phyloP scores from a whole-genome alignment of 148 eudicot species.

The Chenopodium formosanum region DNA sequence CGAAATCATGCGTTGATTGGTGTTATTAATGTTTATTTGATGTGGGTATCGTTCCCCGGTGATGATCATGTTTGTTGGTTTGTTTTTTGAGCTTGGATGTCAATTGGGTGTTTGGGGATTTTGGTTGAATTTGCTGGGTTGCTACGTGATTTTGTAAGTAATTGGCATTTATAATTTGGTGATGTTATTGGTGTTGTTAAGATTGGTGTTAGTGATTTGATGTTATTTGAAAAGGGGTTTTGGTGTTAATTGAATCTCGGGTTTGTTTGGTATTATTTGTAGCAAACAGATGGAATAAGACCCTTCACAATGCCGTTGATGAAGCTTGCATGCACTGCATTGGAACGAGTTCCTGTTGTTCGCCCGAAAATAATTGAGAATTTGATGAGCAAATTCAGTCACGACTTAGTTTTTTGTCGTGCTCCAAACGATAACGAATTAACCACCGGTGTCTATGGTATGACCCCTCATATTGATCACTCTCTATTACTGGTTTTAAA shows the following conservation, averaged over 20 bases:
- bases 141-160: background rate
- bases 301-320: slow-evolving; percentile 96
- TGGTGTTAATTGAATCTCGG: slow-evolving; percentile 9
- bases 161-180: background rate
- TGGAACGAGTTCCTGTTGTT: slow-evolving; percentile 86
- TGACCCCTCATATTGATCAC: slow-evolving; percentile 1
- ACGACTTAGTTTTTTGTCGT: slow-evolving; percentile 92
- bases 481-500: too few species aligned
- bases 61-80: background rate
- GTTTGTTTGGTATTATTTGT: slow-evolving; percentile 29
- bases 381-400: slow-evolving; percentile 72
- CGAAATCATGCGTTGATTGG: background rate
- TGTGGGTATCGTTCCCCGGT: background rate
- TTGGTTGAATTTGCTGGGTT: too few species aligned
- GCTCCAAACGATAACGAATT: slow-evolving; percentile 71
- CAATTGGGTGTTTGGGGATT: background rate
- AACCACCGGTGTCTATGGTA: slow-evolving; percentile 71
- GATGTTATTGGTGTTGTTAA: background rate
- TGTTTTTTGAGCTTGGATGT: background rate
- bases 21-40: background rate
- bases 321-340: slow-evolving; percentile 87
- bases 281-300: slow-evolving; percentile 90
- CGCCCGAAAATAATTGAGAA: slow-evolving; percentile 66
- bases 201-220: background rate
- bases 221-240: background rate